Percentiles rank a stretch among this genome's conserved stretches.
phyloP scores from a whole-genome alignment of 768 basidiomycete species.

The Lactifluus pinguis region DNA sequence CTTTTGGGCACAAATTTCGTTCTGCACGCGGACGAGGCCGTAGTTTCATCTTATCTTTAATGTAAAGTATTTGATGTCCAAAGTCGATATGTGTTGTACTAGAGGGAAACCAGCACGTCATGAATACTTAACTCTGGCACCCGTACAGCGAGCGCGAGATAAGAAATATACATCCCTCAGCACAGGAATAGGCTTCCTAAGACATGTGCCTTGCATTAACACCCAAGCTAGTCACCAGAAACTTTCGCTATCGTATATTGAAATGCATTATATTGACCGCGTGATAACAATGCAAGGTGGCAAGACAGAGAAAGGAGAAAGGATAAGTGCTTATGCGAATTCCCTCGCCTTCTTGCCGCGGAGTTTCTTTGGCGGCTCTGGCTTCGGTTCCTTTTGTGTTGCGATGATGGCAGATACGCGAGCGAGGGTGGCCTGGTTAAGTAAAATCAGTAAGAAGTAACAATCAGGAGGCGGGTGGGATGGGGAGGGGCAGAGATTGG shows the following conservation, averaged over 20 bases:
- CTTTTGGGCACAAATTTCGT: not conserved
- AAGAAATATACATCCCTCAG: not conserved
- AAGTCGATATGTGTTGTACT: not conserved
- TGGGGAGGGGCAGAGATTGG: constrained; percentile 4
- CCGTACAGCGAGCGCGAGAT: not conserved
- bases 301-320: not conserved
- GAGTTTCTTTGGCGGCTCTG: constrained; percentile 55
- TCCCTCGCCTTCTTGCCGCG: constrained; percentile 56
- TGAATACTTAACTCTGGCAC: not conserved
- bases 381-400: constrained; percentile 64
- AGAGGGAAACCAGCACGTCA: too few species aligned
- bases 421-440: constrained; percentile 57
- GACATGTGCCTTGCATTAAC: not conserved
- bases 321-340: not conserved
- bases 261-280: not conserved
- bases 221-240: not conserved
- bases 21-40: not conserved
- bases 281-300: not conserved
- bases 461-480: not conserved
- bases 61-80: not conserved
- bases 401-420: constrained; percentile 65
- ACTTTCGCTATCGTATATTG: not conserved
- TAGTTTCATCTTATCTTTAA: not conserved
- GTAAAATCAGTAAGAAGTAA: not conserved
- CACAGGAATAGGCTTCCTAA: not conserved